Evolutionary conservation across 192 early-diverging fungal genomes (phyloP).

Genomic region (Spinellus fusiger): DNA sequence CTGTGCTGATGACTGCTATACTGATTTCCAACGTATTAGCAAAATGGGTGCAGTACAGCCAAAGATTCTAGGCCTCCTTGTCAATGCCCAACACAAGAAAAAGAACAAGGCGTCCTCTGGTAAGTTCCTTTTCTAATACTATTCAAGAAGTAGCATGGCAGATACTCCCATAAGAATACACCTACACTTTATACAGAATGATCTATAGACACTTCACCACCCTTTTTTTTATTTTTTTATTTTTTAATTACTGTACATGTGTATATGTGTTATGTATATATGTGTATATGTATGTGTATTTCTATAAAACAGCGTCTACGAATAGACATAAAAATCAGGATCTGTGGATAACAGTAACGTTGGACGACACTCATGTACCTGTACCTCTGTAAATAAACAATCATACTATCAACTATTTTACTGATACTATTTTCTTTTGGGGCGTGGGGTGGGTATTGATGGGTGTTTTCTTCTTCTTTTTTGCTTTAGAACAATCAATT

Average conservation of each 20-base stretch:
- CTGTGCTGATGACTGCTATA: conserved; percentile 1
- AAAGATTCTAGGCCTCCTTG: conserved; percentile 11
- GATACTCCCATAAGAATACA: background rate
- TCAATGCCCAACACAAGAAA: background rate
- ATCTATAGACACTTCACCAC: background rate
- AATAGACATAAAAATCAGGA: background rate
- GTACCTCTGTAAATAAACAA: conserved; percentile 7
- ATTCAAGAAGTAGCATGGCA: background rate
- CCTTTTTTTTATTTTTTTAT: too few species aligned
- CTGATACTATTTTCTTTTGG: background rate
- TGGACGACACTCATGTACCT: conserved; percentile 19
- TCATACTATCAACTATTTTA: background rate
- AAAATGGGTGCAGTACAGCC: conserved; percentile 15
- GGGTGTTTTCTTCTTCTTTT: background rate
- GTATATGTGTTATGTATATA: background rate
- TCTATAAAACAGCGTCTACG: background rate
- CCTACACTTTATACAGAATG: background rate
- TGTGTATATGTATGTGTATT: background rate
- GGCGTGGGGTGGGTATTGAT: background rate
- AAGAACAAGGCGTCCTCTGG: background rate
- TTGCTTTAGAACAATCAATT: background rate
- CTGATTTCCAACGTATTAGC: conserved; percentile 9
- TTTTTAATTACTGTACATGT: too few species aligned
- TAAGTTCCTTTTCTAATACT: background rate
- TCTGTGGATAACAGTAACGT: conserved; percentile 11